Conservation (phyloP, 2,329 filamentous ascomycete genomes). For the Phoma sp. region DNA sequence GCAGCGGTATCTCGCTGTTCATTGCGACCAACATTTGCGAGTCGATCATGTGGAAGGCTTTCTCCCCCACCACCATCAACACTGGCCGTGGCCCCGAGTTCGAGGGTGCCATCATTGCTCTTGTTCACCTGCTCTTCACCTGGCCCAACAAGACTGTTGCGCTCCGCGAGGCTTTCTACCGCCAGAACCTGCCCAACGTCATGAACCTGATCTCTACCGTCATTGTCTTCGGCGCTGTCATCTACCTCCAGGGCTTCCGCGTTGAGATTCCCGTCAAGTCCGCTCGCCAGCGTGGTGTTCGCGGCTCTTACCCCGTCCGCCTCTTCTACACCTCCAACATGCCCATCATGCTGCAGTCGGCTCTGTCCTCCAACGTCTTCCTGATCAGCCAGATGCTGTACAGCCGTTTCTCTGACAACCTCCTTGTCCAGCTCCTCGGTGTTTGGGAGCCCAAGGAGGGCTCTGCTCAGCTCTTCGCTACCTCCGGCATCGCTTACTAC, state of each 20-base stretch:
- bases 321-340: conserved; percentile 99
- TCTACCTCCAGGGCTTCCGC: conserved; percentile 99
- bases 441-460: conserved; percentile 98
- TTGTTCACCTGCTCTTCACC: conserved; percentile 97
- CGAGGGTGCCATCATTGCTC: conserved; percentile 95
- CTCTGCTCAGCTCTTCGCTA: conserved; percentile 91
- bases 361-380: conserved; percentile 98
- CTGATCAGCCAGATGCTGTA: conserved; percentile 99
- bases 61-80: conserved; percentile 99
- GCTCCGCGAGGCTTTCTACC: conserved; percentile 97
- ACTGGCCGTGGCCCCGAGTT: conserved; percentile 98
- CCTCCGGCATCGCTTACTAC: conserved; percentile 96
- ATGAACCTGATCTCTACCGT: conserved; percentile 97
- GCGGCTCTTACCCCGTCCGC: conserved; percentile 96
- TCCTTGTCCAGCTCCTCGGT: conserved; percentile 94
- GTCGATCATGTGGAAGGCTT: conserved; percentile 99
- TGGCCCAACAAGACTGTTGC: conserved; percentile 99
- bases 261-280: conserved; percentile 99
- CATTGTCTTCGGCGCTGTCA: conserved; percentile 92
- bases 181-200: conserved; percentile 98
- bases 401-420: conserved; percentile 98
- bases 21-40: conserved; percentile 99
- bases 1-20: conserved; percentile 98
- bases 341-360: conserved; percentile 99
- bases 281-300: conserved; percentile 96